These are phyloP conservation scores for Phlyctochytrium arcticum DNA, from an alignment of 192 early-diverging fungal genomes.

Conservation along the genomic window DNA sequence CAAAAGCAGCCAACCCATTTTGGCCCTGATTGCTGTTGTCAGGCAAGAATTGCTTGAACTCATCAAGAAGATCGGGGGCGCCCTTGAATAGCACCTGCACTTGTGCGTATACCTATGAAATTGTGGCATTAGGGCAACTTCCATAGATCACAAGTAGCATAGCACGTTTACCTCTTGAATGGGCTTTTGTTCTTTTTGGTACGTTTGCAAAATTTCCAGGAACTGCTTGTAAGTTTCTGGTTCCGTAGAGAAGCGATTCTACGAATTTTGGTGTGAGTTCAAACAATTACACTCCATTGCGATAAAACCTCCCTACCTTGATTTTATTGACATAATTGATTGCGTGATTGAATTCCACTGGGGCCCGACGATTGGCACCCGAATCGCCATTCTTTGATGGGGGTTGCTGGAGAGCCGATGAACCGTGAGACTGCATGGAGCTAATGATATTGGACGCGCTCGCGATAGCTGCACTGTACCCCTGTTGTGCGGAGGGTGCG, in stretches of 20 bases:
- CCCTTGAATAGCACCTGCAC: constrained; percentile 84
- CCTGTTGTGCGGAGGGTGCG: background rate
- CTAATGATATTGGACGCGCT: constrained; percentile 28
- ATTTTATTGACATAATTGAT: constrained; percentile 99
- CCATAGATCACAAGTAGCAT: background rate
- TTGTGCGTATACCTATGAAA: constrained; percentile 79
- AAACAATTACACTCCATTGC: background rate
- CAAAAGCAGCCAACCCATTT: constrained; percentile 24
- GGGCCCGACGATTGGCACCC: constrained; percentile 25
- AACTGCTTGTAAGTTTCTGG: constrained; percentile 98
- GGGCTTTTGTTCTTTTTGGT: constrained; percentile 93
- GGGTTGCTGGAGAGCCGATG: constrained; percentile 28
- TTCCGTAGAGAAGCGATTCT: constrained; percentile 87
- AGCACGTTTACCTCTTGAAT: constrained; percentile 74
- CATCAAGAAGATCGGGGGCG: constrained; percentile 86
- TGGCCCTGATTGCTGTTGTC: constrained; percentile 65
- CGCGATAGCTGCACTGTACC: constrained; percentile 14
- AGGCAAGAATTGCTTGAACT: constrained; percentile 98
- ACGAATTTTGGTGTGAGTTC: background rate
- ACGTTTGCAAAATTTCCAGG: constrained; percentile 94
- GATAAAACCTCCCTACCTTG: constrained; percentile 55
- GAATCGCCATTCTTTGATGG: constrained; percentile 22
- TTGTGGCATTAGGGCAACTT: background rate
- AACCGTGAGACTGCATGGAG: constrained; percentile 22
- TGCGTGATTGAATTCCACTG: constrained; percentile 96